Percentiles rank a stretch among this genome's conserved stretches.
These are phyloP conservation scores for Angomonas deanei DNA, from an alignment of 208 protist species.

Conservation along the genomic window DNA sequence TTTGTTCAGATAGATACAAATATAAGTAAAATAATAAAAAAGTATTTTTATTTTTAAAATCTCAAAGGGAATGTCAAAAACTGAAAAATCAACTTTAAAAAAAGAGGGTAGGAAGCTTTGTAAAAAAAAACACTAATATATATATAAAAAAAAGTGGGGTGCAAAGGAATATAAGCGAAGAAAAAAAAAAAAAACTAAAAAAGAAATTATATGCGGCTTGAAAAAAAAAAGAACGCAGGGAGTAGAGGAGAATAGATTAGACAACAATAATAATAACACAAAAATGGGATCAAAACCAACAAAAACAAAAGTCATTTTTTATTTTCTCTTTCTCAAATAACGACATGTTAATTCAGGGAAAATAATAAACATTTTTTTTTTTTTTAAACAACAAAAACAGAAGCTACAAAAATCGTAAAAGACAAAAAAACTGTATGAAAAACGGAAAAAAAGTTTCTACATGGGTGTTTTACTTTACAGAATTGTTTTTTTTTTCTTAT, in stretches of 20 bases:
- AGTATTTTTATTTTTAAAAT: neutral
- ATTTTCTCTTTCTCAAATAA: too few species aligned
- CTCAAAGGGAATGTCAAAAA: neutral
- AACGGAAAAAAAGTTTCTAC: too few species aligned
- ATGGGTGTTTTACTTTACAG: too few species aligned
- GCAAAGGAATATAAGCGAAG: neutral
- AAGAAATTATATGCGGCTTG: neutral
- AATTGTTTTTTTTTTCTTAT: too few species aligned
- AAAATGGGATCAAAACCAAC: neutral
- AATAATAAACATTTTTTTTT: too few species aligned
- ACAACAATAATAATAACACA: neutral
- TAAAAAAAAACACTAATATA: neutral
- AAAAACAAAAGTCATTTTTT: neutral
- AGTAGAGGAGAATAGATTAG: neutral
- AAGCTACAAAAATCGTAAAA: too few species aligned
- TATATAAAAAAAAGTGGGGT: neutral
- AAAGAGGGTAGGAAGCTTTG: neutral
- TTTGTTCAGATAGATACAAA: too few species aligned
- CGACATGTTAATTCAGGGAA: too few species aligned
- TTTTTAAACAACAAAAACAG: too few species aligned
- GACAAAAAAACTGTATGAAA: too few species aligned
- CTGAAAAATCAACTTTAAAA: neutral
- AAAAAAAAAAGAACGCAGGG: neutral
- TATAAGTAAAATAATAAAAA: constrained; percentile 5
- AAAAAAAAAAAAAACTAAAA: constrained; percentile 3